A percentile compares a stretch with the other conserved stretches of the same genome.
Conservation (phyloP, 2,329 filamentous ascomycete genomes). For the Allantophomopsis cytisporea region DNA sequence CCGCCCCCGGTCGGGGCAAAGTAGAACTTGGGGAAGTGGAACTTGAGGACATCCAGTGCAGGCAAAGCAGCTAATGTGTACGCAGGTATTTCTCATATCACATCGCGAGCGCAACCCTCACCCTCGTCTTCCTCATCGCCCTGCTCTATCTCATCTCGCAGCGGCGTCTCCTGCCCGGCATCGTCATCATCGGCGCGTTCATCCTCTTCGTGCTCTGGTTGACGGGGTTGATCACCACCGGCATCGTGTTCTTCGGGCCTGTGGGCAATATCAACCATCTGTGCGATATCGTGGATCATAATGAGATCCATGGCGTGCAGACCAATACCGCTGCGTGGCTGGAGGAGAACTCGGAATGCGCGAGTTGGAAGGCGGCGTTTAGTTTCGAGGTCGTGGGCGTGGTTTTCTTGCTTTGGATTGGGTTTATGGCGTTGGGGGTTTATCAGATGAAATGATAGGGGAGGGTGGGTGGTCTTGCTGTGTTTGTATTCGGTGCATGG, state of each 20-base stretch:
- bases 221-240: conserved; percentile 47
- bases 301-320: no score
- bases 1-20: not conserved
- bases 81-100: conserved; percentile 55
- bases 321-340: conserved; percentile 45
- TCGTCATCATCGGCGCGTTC: conserved; percentile 51
- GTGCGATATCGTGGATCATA: no score
- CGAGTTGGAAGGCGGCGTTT: conserved; percentile 52
- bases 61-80: not conserved
- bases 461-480: no score
- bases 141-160: conserved; percentile 50
- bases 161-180: conserved; percentile 47
- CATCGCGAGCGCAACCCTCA: conserved; percentile 43
- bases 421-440: conserved; percentile 54
- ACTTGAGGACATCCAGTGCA: no score
- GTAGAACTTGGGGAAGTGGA: not conserved
- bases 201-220: conserved; percentile 56
- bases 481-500: no score
- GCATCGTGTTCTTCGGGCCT: conserved; percentile 50
- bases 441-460: conserved; percentile 21
- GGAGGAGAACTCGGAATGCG: conserved; percentile 29
- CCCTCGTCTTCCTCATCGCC: conserved; percentile 51
- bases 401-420: conserved; percentile 53
- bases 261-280: conserved; percentile 34
- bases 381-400: conserved; percentile 45